Percentiles rank a stretch among this genome's conserved stretches.
phyloP scores from a whole-genome alignment of 2,329 filamentous ascomycete genomes.

The Scytalidium lignicola region DNA sequence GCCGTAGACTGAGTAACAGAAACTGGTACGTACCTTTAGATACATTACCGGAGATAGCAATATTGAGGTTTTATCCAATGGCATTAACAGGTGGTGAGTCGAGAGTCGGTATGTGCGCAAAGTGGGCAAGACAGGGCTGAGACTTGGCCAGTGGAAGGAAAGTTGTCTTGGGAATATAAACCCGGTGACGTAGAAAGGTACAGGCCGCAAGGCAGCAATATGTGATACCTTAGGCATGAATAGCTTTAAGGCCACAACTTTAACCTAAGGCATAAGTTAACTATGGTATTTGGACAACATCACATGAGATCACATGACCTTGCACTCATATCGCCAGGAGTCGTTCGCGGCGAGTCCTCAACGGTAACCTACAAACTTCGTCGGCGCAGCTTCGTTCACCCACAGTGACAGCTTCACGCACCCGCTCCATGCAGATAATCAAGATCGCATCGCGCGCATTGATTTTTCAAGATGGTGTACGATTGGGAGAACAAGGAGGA shows the following conservation, averaged over 20 bases:
- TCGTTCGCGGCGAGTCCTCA: background rate
- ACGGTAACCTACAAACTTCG: constrained; percentile 8
- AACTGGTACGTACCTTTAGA: background rate
- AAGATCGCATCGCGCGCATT: background rate
- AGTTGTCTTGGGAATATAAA: background rate
- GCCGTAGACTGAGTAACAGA: background rate
- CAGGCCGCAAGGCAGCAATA: no score
- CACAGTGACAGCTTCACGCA: background rate
- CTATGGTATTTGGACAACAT: no score
- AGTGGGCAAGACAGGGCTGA: background rate
- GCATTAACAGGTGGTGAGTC: background rate
- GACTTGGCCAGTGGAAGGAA: background rate
- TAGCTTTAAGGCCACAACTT: no score
- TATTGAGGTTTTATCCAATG: background rate
- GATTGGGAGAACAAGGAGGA: constrained; percentile 64
- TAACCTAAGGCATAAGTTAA: no score
- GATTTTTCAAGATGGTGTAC: constrained; percentile 39
- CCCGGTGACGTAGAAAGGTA: background rate
- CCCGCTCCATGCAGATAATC: background rate
- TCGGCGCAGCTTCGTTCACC: constrained; percentile 15
- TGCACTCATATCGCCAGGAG: background rate
- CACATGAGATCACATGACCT: background rate
- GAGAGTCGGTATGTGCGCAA: background rate
- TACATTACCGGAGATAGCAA: background rate
- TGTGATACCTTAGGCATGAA: no score